These are phyloP conservation scores for Dictyostelium firmibasis DNA, from an alignment of 78 protist genomes.

Conservation along the genomic window DNA sequence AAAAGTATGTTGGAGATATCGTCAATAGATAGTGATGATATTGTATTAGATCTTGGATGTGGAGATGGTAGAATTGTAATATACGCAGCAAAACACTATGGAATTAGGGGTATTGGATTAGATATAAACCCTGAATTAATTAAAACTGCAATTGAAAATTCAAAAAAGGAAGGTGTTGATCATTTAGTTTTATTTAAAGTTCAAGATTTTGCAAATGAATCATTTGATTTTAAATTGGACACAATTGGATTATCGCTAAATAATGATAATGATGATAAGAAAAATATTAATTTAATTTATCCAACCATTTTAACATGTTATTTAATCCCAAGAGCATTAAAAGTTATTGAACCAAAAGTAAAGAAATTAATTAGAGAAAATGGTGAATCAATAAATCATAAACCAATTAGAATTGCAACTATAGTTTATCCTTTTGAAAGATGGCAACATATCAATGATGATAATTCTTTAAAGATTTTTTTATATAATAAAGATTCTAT, in stretches of 20 bases:
- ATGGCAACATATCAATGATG: conserved; percentile 12
- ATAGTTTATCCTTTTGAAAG: conserved; percentile 41
- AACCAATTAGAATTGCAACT: conserved; percentile 21
- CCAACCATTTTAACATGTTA: conserved; percentile 60
- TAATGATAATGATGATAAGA: not conserved
- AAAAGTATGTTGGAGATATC: conserved; percentile 29
- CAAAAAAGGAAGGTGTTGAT: conserved; percentile 24
- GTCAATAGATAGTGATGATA: not conserved
- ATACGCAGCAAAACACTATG: conserved; percentile 58
- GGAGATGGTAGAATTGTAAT: conserved; percentile 73
- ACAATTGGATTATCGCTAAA: not conserved
- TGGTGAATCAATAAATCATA: not conserved
- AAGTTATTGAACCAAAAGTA: conserved; percentile 18
- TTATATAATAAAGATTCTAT: not conserved
- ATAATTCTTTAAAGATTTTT: conserved; percentile 22
- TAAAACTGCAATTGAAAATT: not conserved
- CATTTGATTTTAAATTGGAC: conserved; percentile 45
- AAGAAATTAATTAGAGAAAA: conserved; percentile 24
- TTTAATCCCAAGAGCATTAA: conserved; percentile 58
- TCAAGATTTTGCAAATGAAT: conserved; percentile 42
- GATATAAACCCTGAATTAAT: conserved; percentile 60
- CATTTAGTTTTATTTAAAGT: conserved; percentile 20
- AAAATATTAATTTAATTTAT: not conserved
- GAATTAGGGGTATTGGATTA: conserved; percentile 44
- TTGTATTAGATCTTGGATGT: conserved; percentile 50